Evolutionary conservation across 768 basidiomycete genomes (phyloP).

Genomic region (Ramaria sp.): DNA sequence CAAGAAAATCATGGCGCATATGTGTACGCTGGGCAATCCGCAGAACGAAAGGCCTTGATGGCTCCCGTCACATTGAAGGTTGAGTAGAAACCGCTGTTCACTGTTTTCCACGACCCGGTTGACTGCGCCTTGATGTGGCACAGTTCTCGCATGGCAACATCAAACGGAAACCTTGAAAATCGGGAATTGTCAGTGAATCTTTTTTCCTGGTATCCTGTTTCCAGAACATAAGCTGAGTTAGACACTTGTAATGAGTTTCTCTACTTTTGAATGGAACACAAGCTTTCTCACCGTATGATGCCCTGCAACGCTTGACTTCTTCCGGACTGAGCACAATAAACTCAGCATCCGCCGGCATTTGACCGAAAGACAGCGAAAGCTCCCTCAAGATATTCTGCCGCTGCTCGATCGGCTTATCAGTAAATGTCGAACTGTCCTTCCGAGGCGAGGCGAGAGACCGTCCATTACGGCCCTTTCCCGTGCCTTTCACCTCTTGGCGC

Average conservation of each 20-base stretch:
- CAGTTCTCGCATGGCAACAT: slow-evolving; percentile 44
- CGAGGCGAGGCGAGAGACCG: background rate
- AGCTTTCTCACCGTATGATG: background rate
- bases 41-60: background rate
- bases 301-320: background rate
- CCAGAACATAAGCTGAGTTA: slow-evolving; percentile 1
- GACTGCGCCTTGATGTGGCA: slow-evolving; percentile 42
- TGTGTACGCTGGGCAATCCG: background rate
- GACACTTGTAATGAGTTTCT: background rate
- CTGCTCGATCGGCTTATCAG: slow-evolving; percentile 27
- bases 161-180: slow-evolving; percentile 32
- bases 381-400: slow-evolving; percentile 39
- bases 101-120: slow-evolving; percentile 28
- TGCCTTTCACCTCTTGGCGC: background rate
- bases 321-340: slow-evolving; percentile 1
- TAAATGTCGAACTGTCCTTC: slow-evolving; percentile 21
- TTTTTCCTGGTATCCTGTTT: background rate
- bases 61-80: slow-evolving; percentile 17
- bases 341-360: slow-evolving; percentile 16
- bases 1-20: background rate
- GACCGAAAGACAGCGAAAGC: slow-evolving; percentile 32
- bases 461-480: background rate
- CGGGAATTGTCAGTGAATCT: background rate
- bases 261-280: background rate
- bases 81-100: slow-evolving; percentile 35